These are phyloP conservation scores for Salvia hispanica DNA, from an alignment of 257 asterid species.

Conservation along the genomic window DNA sequence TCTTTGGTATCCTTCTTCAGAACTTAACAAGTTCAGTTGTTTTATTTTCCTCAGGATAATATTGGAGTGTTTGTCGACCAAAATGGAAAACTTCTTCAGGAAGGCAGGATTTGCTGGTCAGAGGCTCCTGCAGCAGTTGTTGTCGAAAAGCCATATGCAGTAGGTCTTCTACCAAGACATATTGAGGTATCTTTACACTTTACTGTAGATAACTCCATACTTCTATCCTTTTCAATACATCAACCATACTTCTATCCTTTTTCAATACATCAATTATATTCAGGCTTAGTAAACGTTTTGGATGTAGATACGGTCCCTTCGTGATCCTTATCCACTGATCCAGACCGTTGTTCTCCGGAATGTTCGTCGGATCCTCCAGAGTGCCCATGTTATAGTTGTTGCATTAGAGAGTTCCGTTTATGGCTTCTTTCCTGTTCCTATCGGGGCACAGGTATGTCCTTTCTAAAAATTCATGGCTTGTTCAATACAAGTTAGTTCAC, in stretches of 20 bases:
- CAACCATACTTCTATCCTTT: slow-evolving; percentile 1
- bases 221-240: too few species aligned
- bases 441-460: slow-evolving; percentile 91
- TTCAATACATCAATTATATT: slow-evolving; percentile 12
- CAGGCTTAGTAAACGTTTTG: slow-evolving; percentile 28
- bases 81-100: slow-evolving; percentile 97
- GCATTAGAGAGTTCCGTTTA: slow-evolving; percentile 79
- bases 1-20: slow-evolving; percentile 16
- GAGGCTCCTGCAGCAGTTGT: slow-evolving; percentile 86
- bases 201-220: slow-evolving; percentile 8
- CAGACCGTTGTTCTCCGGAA: slow-evolving; percentile 93
- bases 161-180: slow-evolving; percentile 90
- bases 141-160: slow-evolving; percentile 82
- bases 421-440: slow-evolving; percentile 94
- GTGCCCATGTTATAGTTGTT: slow-evolving; percentile 65
- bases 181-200: slow-evolving; percentile 71
- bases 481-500: slow-evolving; percentile 20
- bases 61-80: slow-evolving; percentile 97
- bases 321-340: slow-evolving; percentile 86
- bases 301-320: slow-evolving; percentile 88
- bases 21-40: slow-evolving; percentile 20
- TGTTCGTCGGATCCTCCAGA: slow-evolving; percentile 73
- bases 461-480: slow-evolving; percentile 21
- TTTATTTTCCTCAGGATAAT: slow-evolving; percentile 67
- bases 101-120: slow-evolving; percentile 97